These are phyloP conservation scores for Cladophialophora immunda DNA, from an alignment of 2,329 filamentous ascomycete genomes.

Conservation along the genomic window DNA sequence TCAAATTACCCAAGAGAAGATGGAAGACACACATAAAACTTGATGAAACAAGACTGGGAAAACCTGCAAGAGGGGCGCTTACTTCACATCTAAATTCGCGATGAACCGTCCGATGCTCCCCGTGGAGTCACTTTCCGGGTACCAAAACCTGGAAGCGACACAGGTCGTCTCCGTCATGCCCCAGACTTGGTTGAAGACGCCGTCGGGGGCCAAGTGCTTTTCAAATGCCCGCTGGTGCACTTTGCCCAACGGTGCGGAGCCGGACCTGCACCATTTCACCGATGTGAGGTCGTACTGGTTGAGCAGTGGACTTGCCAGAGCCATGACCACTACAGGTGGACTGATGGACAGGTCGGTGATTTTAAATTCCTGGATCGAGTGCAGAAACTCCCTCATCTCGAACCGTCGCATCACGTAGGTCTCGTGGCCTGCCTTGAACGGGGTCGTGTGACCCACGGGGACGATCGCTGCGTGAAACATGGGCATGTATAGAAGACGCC, in stretches of 20 bases:
- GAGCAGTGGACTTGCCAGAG: constrained; percentile 41
- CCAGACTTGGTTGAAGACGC: constrained; percentile 60
- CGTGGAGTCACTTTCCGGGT: constrained; percentile 51
- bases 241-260: constrained; percentile 59
- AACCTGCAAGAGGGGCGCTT: background rate
- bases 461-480: constrained; percentile 63
- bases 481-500: constrained; percentile 55
- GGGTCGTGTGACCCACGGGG: constrained; percentile 55
- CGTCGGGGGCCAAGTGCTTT: constrained; percentile 50
- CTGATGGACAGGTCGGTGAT: constrained; percentile 60
- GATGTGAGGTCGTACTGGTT: constrained; percentile 48
- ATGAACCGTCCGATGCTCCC: constrained; percentile 59
- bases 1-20: too few species aligned
- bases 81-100: constrained; percentile 43
- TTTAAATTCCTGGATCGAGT: constrained; percentile 50
- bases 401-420: constrained; percentile 77
- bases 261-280: constrained; percentile 54
- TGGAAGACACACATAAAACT: background rate
- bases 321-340: constrained; percentile 53
- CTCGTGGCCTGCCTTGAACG: constrained; percentile 55
- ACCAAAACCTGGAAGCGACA: constrained; percentile 37
- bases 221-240: constrained; percentile 51
- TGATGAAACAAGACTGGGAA: background rate
- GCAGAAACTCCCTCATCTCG: constrained; percentile 52
- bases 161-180: constrained; percentile 64